phyloP scores from a whole-genome alignment of 2,329 filamentous ascomycete species.

The Microascus cirrosus region DNA sequence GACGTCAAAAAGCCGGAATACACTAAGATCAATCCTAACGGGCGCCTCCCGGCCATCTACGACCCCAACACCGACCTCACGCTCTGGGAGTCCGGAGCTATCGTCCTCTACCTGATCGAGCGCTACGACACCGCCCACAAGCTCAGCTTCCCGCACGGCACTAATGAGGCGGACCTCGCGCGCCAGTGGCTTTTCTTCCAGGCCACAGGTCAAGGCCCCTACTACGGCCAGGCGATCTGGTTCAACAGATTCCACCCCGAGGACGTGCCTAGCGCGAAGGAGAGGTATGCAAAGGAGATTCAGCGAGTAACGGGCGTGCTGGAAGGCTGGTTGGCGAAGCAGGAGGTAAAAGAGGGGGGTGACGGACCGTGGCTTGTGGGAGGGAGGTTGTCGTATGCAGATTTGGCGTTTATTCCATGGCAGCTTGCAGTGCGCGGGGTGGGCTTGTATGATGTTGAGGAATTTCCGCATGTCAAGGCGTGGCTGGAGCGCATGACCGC shows the following conservation, averaged over 20 bases:
- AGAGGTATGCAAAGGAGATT: slow-evolving; percentile 17
- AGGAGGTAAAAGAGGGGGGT: slow-evolving; percentile 4
- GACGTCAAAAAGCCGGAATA: slow-evolving; percentile 14
- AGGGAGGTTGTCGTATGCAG: slow-evolving; percentile 13
- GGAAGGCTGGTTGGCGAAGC: slow-evolving; percentile 11
- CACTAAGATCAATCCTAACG: slow-evolving; percentile 20
- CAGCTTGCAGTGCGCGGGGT: not conserved
- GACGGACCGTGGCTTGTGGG: slow-evolving; percentile 11
- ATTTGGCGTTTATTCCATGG: slow-evolving; percentile 14
- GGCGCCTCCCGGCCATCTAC: slow-evolving; percentile 19
- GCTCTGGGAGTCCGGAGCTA: slow-evolving; percentile 18
- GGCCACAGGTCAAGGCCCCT: slow-evolving; percentile 4
- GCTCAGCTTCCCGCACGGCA: not conserved
- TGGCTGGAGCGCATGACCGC: slow-evolving; percentile 5
- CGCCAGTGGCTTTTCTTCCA: slow-evolving; percentile 3
- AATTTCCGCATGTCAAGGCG: slow-evolving; percentile 6
- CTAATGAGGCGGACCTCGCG: not conserved
- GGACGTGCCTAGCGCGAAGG: slow-evolving; percentile 14
- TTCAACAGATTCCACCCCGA: slow-evolving; percentile 14
- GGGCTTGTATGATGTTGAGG: slow-evolving; percentile 1
- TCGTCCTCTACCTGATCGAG: slow-evolving; percentile 17
- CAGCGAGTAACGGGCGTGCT: slow-evolving; percentile 16
- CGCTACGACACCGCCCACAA: slow-evolving; percentile 1
- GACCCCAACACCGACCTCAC: slow-evolving; percentile 21
- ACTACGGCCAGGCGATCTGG: slow-evolving; percentile 15